These are phyloP conservation scores for Diaporthe citrichinensis DNA, from an alignment of 2,329 filamentous ascomycete species.

Conservation along the genomic window DNA sequence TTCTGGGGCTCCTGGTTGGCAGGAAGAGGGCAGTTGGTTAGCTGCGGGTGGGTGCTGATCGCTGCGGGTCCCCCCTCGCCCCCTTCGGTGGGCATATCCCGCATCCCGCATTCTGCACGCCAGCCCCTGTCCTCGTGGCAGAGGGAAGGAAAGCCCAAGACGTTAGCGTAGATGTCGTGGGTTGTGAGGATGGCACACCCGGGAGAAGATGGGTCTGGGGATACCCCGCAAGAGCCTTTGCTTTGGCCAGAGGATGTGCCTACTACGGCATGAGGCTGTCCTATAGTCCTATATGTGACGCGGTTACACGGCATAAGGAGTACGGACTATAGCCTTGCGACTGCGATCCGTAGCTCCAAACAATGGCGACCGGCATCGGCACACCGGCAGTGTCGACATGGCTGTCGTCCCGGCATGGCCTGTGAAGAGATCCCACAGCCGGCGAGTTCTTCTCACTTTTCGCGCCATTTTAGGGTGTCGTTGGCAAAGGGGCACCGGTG, in stretches of 20 bases:
- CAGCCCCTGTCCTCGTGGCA: conserved; percentile 6
- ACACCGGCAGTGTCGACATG: neutral
- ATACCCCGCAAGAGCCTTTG: conserved; percentile 10
- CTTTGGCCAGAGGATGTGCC: neutral
- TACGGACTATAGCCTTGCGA: conserved; percentile 4
- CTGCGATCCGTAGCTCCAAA: neutral
- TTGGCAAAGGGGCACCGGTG: conserved; percentile 20
- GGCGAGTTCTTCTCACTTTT: neutral
- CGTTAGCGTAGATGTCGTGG: conserved; percentile 6
- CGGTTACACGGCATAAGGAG: conserved; percentile 6
- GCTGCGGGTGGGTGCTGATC: conserved; percentile 15
- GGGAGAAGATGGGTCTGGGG: conserved; percentile 1
- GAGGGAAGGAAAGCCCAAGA: neutral
- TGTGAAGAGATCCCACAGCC: neutral
- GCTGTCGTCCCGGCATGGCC: neutral
- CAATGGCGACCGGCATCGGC: conserved; percentile 2
- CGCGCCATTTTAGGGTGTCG: conserved; percentile 25
- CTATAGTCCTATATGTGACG: no score
- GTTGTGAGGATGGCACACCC: neutral
- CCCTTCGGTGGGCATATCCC: conserved; percentile 15
- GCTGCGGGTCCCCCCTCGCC: neutral
- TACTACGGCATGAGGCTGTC: neutral
- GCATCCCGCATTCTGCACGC: conserved; percentile 4
- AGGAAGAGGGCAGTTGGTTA: neutral
- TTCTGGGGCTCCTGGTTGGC: neutral